Evolutionary conservation across 1,139 yeast genomes (phyloP).

Genomic region (Saccharomyces hybrid): DNA sequence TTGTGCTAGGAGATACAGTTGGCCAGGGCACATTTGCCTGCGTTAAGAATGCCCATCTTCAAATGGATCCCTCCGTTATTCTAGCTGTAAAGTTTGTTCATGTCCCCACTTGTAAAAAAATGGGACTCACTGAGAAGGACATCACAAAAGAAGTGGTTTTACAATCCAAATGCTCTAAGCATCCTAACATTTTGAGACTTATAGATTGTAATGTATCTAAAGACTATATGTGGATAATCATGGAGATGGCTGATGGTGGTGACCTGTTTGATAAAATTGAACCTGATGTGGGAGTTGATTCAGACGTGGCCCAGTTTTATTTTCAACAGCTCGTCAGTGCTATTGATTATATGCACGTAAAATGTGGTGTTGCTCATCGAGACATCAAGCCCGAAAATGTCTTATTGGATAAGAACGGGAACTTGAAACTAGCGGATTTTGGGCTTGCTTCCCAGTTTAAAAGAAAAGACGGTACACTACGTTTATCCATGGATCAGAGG

Average conservation of each 20-base stretch:
- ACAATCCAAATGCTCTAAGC: conserved; percentile 48
- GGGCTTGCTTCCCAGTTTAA: conserved; percentile 55
- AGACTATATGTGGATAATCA: conserved; percentile 51
- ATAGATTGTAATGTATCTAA: conserved; percentile 44
- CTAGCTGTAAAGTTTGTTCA: conserved; percentile 54
- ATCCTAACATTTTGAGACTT: conserved; percentile 49
- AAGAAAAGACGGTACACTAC: conserved; percentile 47
- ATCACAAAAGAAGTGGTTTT: conserved; percentile 46
- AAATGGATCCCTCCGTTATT: conserved; percentile 28
- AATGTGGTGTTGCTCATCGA: conserved; percentile 70
- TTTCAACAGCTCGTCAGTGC: conserved; percentile 56
- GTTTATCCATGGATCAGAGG: conserved; percentile 50
- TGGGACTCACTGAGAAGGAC: conserved; percentile 40
- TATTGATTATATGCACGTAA: conserved; percentile 49
- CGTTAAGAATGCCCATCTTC: conserved; percentile 33
- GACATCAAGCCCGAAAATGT: conserved; percentile 88
- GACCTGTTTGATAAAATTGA: conserved; percentile 68
- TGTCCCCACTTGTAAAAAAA: conserved; percentile 37
- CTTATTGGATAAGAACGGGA: conserved; percentile 59
- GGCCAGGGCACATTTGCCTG: conserved; percentile 45
- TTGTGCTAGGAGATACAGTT: conserved; percentile 34
- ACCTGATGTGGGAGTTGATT: conserved; percentile 62
- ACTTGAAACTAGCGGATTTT: conserved; percentile 59
- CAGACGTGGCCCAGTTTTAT: conserved; percentile 59
- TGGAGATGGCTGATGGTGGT: conserved; percentile 64